Conservation (phyloP, 1,139 yeast genomes). For the Kazachstania sp. region DNA sequence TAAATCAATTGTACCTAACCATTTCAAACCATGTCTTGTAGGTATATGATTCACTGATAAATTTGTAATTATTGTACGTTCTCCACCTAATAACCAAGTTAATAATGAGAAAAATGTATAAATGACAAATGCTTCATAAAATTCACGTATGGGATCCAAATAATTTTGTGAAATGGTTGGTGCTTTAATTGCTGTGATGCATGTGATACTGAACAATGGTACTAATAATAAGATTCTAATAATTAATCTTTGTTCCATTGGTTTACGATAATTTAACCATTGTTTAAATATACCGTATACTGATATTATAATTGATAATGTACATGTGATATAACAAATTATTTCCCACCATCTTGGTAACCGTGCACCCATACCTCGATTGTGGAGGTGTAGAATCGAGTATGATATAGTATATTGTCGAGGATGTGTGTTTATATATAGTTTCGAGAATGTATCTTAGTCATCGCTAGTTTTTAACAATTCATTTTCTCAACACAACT, state of each 20-base stretch:
- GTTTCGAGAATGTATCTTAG: too few relatives aligned
- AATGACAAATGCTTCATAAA: constrained; percentile 92
- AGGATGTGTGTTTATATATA: too few relatives aligned
- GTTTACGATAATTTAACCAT: constrained; percentile 69
- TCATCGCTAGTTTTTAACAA: too few relatives aligned
- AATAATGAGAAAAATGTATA: constrained; percentile 83
- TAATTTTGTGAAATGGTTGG: constrained; percentile 34
- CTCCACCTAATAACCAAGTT: constrained; percentile 86
- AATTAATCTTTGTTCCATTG: constrained; percentile 77
- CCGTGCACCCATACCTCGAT: too few relatives aligned
- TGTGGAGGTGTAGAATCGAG: too few relatives aligned
- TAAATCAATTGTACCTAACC: constrained; percentile 53
- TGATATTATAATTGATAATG: constrained; percentile 31
- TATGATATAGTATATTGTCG: too few relatives aligned
- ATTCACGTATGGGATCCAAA: constrained; percentile 73
- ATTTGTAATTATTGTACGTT: constrained; percentile 63
- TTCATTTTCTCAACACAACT: too few relatives aligned
- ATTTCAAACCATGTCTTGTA: constrained; percentile 58
- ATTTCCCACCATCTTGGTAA: constrained; percentile 16
- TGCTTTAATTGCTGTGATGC: constrained; percentile 47
- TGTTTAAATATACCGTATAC: constrained; percentile 43
- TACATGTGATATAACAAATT: constrained; percentile 10
- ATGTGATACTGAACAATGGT: constrained; percentile 47
- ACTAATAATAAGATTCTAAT: constrained; percentile 64
- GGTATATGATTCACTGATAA: constrained; percentile 69